These are phyloP conservation scores for Nicotiana rustica DNA, from an alignment of 305 asterid species.

Conservation along the genomic window DNA sequence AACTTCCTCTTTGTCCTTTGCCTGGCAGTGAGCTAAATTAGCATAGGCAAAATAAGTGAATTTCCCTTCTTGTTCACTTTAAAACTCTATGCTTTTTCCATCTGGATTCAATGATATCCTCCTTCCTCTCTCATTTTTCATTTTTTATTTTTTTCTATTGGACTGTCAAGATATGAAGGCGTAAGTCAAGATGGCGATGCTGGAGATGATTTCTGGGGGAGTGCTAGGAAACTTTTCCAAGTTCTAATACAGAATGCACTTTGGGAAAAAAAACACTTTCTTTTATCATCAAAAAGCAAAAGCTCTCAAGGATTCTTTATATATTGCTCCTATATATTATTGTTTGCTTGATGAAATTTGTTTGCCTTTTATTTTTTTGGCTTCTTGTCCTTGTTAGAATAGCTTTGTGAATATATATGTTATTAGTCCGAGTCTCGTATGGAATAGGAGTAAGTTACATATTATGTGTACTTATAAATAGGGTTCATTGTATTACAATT, in stretches of 20 bases:
- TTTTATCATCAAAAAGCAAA: slow-evolving; percentile 16
- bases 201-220: background rate
- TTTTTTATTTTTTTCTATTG: background rate
- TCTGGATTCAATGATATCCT: slow-evolving; percentile 19
- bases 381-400: background rate
- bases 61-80: slow-evolving; percentile 24
- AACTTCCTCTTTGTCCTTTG: background rate
- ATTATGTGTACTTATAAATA: too few species aligned
- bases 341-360: background rate
- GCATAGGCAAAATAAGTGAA: slow-evolving; percentile 7
- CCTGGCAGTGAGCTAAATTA: slow-evolving; percentile 1
- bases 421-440: too few species aligned
- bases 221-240: background rate
- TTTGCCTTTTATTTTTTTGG: background rate
- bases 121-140: background rate
- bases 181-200: background rate
- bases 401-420: too few species aligned
- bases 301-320: background rate
- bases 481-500: too few species aligned
- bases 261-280: background rate
- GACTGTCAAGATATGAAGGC: background rate
- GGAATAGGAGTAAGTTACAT: too few species aligned
- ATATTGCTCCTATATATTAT: background rate
- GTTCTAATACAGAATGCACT: background rate
- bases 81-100: slow-evolving; percentile 2